These are phyloP conservation scores for Candida frijolesensis DNA, from an alignment of 1,139 yeast species.

Conservation along the genomic window DNA sequence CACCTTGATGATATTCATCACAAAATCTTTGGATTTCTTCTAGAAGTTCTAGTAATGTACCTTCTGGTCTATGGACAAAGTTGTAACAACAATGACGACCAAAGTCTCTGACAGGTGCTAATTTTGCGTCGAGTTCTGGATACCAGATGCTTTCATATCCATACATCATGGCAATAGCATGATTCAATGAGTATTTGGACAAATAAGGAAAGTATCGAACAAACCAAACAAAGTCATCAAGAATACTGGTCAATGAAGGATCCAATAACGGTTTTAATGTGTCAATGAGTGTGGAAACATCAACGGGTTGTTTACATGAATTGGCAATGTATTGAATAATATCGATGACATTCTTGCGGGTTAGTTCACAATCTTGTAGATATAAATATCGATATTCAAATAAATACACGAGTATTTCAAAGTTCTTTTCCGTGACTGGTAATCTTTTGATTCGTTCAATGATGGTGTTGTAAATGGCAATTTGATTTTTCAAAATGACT, in stretches of 20 bases:
- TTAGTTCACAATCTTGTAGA: background rate
- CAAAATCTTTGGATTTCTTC: background rate
- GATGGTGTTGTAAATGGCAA: background rate
- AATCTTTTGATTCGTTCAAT: constrained; percentile 1
- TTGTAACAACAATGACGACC: background rate
- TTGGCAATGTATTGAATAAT: constrained; percentile 5
- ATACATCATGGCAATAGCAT: constrained; percentile 9
- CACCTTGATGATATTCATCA: background rate
- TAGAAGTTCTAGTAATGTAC: background rate
- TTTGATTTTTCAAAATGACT: constrained; percentile 1
- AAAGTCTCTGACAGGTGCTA: background rate
- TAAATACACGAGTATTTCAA: constrained; percentile 4
- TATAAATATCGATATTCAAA: constrained; percentile 9
- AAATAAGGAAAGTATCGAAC: background rate
- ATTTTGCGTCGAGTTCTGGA: constrained; percentile 3
- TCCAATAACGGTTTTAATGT: background rate
- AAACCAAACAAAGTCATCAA: constrained; percentile 2
- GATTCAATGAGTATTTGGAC: constrained; percentile 1
- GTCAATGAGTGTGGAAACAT: background rate
- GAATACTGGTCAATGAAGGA: background rate
- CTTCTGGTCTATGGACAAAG: background rate
- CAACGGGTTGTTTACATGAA: background rate
- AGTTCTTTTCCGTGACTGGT: constrained; percentile 7
- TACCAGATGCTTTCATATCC: constrained; percentile 10
- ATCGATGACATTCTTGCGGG: constrained; percentile 7